Conservation (phyloP, 176 grass and related monocot genomes). For the Aechmea fasciata region DNA sequence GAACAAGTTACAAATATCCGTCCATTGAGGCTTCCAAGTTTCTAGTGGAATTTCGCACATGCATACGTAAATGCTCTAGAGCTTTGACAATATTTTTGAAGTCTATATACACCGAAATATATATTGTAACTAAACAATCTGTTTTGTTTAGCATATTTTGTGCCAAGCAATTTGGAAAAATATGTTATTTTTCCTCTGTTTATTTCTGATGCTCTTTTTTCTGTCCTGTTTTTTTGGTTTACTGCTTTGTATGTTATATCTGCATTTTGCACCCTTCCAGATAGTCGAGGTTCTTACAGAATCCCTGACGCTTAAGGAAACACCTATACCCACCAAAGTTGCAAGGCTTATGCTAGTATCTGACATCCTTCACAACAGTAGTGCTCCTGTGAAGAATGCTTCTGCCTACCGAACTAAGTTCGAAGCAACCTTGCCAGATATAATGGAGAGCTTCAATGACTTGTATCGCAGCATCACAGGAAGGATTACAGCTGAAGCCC, state of each 20-base stretch:
- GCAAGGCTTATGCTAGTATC: slow-evolving; percentile 95
- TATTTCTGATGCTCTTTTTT: background rate
- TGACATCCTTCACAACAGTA: slow-evolving; percentile 97
- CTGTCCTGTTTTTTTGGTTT: background rate
- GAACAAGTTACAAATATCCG: too few relatives aligned
- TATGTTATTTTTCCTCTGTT: too few relatives aligned
- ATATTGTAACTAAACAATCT: too few relatives aligned
- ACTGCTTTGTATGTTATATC: too few relatives aligned
- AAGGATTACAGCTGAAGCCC: slow-evolving; percentile 96
- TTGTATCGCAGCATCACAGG: slow-evolving; percentile 81
- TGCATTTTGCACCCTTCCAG: slow-evolving; percentile 21
- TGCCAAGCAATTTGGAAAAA: too few relatives aligned
- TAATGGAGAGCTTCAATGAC: slow-evolving; percentile 96
- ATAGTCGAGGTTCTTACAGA: slow-evolving; percentile 94
- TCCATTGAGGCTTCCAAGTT: too few relatives aligned
- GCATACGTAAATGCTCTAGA: too few relatives aligned
- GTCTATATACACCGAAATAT: too few relatives aligned
- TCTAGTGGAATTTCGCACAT: too few relatives aligned
- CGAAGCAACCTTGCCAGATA: slow-evolving; percentile 72
- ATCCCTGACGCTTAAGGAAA: slow-evolving; percentile 91
- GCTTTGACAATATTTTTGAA: too few relatives aligned
- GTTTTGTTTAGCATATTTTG: too few relatives aligned
- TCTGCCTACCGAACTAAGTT: slow-evolving; percentile 95
- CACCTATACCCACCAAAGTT: slow-evolving; percentile 89
- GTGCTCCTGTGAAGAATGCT: slow-evolving; percentile 93